phyloP scores from a whole-genome alignment of 495 filamentous ascomycete genomes.

The Symbiotaphrina buchneri region DNA sequence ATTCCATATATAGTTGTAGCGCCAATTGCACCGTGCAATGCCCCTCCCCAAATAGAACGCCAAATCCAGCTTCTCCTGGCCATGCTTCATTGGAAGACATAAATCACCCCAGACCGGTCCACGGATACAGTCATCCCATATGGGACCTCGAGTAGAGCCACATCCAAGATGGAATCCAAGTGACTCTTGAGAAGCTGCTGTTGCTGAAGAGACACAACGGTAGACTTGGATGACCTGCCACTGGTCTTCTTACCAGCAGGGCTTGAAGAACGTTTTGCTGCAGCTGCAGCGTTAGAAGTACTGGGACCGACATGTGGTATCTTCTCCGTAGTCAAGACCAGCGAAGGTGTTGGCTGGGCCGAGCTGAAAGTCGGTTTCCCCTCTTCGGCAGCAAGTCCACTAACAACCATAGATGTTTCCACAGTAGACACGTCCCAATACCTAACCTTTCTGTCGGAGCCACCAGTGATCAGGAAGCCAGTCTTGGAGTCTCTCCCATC shows the following conservation, averaged over 20 bases:
- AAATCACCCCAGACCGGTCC: constrained; percentile 79
- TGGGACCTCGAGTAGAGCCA: constrained; percentile 67
- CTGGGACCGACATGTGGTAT: constrained; percentile 22
- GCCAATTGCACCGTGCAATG: too few relatives aligned
- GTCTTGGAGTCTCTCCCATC: constrained; percentile 34
- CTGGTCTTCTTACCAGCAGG: constrained; percentile 15
- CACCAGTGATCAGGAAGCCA: constrained; percentile 64
- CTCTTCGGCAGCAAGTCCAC: constrained; percentile 53
- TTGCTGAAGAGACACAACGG: constrained; percentile 76
- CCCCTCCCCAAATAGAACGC: too few relatives aligned
- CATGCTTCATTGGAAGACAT: constrained; percentile 49
- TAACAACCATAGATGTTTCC: constrained; percentile 55
- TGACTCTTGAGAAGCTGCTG: constrained; percentile 71
- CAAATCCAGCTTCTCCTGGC: neutral
- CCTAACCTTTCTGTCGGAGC: constrained; percentile 72
- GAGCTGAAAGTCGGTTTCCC: constrained; percentile 48
- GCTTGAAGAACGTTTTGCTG: constrained; percentile 12
- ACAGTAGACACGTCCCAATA: constrained; percentile 73
- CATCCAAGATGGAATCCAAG: constrained; percentile 72
- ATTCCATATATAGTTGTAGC: too few relatives aligned
- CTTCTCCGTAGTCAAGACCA: constrained; percentile 53
- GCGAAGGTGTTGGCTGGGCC: constrained; percentile 39
- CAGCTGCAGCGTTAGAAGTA: constrained; percentile 16
- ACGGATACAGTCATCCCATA: constrained; percentile 84
- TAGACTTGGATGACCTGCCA: constrained; percentile 41